Evolutionary conservation across 2,329 filamentous ascomycete species (phyloP).

Genomic region (Botrytis sinoallii): DNA sequence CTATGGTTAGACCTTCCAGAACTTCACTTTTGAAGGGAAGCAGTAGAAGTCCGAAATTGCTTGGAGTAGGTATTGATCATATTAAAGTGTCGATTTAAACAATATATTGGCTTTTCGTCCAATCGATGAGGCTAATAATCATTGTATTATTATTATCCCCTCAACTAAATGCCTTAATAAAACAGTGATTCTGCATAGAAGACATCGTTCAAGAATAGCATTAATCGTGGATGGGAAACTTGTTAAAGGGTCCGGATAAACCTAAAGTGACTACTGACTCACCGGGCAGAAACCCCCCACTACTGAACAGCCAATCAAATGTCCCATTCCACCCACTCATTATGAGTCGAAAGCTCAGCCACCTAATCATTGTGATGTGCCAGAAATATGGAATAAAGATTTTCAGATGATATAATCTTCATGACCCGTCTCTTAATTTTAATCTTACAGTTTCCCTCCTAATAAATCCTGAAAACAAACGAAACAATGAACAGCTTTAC

Average conservation of each 20-base stretch:
- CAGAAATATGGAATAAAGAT: not conserved
- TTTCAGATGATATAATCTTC: not conserved
- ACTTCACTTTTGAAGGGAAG: not conserved
- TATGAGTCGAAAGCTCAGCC: slow-evolving; percentile 14
- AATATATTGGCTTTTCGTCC: not conserved
- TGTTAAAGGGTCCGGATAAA: not conserved
- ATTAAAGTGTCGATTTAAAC: not conserved
- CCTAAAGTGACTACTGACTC: not conserved
- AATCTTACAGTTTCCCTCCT: not conserved
- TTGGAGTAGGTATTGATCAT: not conserved
- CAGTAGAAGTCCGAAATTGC: not conserved
- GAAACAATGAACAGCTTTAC: slow-evolving; percentile 12
- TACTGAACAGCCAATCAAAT: not conserved
- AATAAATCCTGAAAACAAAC: not conserved
- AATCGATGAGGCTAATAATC: not conserved
- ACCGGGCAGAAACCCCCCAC: not conserved
- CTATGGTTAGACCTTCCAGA: not conserved
- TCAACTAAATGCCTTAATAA: not conserved
- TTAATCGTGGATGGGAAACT: not conserved
- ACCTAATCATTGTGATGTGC: too few relatives aligned
- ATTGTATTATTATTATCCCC: not conserved
- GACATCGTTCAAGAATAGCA: not conserved
- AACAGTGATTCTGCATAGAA: not conserved
- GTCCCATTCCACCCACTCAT: not conserved
- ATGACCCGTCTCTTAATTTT: not conserved